These are phyloP conservation scores for Tolypocladium tundrense DNA, from an alignment of 2,329 filamentous ascomycete species.

Conservation along the genomic window DNA sequence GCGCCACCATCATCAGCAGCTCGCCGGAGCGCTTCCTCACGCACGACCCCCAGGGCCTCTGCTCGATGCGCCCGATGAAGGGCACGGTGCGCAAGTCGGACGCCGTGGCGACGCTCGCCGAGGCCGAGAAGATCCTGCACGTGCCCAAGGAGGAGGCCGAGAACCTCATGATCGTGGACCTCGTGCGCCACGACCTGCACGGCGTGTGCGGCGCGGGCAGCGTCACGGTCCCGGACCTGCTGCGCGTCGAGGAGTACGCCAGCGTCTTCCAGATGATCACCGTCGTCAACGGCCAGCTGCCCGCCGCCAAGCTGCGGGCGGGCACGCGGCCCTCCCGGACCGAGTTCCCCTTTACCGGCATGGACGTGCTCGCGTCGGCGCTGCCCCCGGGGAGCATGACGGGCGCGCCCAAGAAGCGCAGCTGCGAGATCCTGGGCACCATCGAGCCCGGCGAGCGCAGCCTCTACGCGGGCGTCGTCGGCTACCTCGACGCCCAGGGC, in stretches of 20 bases:
- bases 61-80: slow-evolving; percentile 89
- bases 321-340: slow-evolving; percentile 4
- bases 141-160: slow-evolving; percentile 87
- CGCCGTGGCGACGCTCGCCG: slow-evolving; percentile 53
- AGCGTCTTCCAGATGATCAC: slow-evolving; percentile 89
- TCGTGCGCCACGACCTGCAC: slow-evolving; percentile 89
- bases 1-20: slow-evolving; percentile 64
- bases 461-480: slow-evolving; percentile 80
- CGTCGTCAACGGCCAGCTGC: slow-evolving; percentile 64
- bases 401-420: slow-evolving; percentile 87
- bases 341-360: slow-evolving; percentile 40
- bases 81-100: slow-evolving; percentile 78
- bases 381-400: slow-evolving; percentile 94
- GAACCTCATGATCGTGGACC: slow-evolving; percentile 95
- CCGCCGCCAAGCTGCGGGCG: slow-evolving; percentile 10
- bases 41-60: slow-evolving; percentile 39
- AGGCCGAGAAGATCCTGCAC: slow-evolving; percentile 63
- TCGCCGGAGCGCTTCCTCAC: slow-evolving; percentile 85
- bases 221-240: slow-evolving; percentile 66
- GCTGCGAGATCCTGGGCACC: slow-evolving; percentile 67
- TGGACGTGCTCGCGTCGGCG: slow-evolving; percentile 66
- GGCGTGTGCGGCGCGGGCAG: slow-evolving; percentile 67
- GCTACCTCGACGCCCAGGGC: slow-evolving; percentile 80
- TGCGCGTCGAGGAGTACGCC: slow-evolving; percentile 83
- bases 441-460: slow-evolving; percentile 60